Evolutionary conservation across 768 basidiomycete species (phyloP).

Genomic region (Calocybe cyanea): DNA sequence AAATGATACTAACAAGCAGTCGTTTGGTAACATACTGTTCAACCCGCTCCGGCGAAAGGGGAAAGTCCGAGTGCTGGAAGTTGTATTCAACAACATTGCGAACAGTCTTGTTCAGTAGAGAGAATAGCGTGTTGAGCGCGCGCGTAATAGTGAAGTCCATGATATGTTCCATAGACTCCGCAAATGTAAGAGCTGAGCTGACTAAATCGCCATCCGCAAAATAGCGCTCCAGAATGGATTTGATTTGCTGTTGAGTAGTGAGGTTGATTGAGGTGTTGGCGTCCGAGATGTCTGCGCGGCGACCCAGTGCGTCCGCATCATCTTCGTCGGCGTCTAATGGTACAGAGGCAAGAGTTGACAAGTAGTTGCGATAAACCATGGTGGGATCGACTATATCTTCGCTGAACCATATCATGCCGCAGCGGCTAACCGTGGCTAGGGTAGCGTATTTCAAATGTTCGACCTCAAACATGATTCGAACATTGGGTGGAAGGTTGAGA

Average conservation of each 20-base stretch:
- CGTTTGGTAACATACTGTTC: conserved; percentile 91
- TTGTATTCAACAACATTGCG: conserved; percentile 96
- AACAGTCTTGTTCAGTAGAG: conserved; percentile 92
- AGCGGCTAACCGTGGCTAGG: conserved; percentile 97
- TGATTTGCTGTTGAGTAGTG: conserved; percentile 71
- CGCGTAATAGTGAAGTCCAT: conserved; percentile 97
- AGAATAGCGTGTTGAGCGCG: conserved; percentile 94
- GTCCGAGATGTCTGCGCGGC: conserved; percentile 53
- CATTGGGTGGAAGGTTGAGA: conserved; percentile 92
- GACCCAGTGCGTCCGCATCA: conserved; percentile 62
- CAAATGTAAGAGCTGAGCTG: conserved; percentile 70
- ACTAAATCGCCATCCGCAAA: conserved; percentile 84
- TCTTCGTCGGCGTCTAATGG: conserved; percentile 91
- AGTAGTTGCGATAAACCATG: conserved; percentile 91
- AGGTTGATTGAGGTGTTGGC: conserved; percentile 58
- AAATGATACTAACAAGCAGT: conserved; percentile 87
- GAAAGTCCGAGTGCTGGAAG: conserved; percentile 92
- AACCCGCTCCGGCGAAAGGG: conserved; percentile 75
- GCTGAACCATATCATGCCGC: conserved; percentile 99
- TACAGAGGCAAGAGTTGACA: conserved; percentile 67
- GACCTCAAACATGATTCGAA: conserved; percentile 99
- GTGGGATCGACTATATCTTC: conserved; percentile 88
- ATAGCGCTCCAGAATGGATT: conserved; percentile 72
- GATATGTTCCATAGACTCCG: conserved; percentile 89
- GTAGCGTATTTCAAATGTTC: conserved; percentile 97